Base-by-base conservation (phyloP, 1,284 basidiomycete species). In the Irpex lacteus region DNA sequence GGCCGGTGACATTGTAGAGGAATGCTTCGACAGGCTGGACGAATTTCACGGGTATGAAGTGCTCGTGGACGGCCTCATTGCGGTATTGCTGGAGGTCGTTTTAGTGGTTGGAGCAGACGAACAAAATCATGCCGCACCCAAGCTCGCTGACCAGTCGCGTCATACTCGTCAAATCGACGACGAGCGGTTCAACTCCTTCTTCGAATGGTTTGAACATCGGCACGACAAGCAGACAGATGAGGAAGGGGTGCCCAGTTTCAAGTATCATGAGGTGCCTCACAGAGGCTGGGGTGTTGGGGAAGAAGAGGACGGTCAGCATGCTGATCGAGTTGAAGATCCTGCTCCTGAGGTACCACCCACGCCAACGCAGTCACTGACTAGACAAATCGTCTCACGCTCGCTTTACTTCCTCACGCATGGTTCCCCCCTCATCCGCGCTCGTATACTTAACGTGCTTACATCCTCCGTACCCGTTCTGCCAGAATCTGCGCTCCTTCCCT, bases 11-110 rank as follows among this genome's bases (percentile, higher is more conserved):
- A 88, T 98, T 3, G 93, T 98, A 3, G 96, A 97, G 73, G 95
- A 96, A 75, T 95, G 96, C 66, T 98, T 98, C 70, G 95, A 97
- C 74, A 87, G 94, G 32, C 79, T 98, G 21, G 96, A 98, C 70
- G 94, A 96, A 66, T 98, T 88, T 72, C 95, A 98, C 74, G 95
- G 95, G 8, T 97, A 98, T 75, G 85, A 87, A 26, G 79, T 90
- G 5, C 82, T 97, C 37, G 90, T 97, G 7, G 92, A 94, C 66
- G 90, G 94, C 0, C 80, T 98, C 2, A 82, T 97, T n/a, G 91
- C 92, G 65, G 94, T 93, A n/a, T 79, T 98, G 67, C 82, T 81
- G 36, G 90, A 90, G 71, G 91, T 94, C 2, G 83, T 94, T 65
- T 85, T 84, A 56, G 86, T 87, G n/a, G 82, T 92, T 38, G 87